phyloP scores from a whole-genome alignment of 2,329 filamentous ascomycete genomes.

The Trichoderma sp. region DNA sequence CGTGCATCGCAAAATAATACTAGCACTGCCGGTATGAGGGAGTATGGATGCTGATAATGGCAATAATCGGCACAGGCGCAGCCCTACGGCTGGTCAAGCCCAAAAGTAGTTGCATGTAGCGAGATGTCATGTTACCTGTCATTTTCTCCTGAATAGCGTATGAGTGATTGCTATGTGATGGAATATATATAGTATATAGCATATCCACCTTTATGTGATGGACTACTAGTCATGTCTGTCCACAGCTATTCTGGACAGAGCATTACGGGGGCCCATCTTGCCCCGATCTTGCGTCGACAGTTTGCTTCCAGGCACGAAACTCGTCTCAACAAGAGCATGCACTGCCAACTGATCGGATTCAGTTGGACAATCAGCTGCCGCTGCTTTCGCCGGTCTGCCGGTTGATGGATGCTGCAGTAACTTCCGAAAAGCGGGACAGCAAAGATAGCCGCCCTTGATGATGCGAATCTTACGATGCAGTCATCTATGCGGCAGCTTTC shows the following conservation, averaged over 20 bases:
- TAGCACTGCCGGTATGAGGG: not conserved
- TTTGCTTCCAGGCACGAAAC: not conserved
- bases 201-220: not conserved
- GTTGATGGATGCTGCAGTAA: not conserved
- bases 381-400: not conserved
- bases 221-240: not conserved
- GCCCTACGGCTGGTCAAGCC: constrained; percentile 1
- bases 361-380: not conserved
- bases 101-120: not conserved
- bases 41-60: not conserved
- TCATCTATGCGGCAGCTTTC: not conserved
- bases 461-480: not conserved
- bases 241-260: not conserved
- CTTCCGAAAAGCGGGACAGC: not conserved
- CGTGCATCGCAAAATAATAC: not conserved
- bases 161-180: constrained; percentile 2
- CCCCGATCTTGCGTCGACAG: not conserved
- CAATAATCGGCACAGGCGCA: not conserved
- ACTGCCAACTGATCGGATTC: not conserved
- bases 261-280: not conserved
- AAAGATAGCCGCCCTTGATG: not conserved
- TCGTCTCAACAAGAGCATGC: not conserved
- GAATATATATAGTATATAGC: not conserved
- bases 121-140: constrained; percentile 5
- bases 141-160: not conserved